Evolutionary conservation across 805 yeast genomes (phyloP).

Genomic region (Yarrowia sp.): DNA sequence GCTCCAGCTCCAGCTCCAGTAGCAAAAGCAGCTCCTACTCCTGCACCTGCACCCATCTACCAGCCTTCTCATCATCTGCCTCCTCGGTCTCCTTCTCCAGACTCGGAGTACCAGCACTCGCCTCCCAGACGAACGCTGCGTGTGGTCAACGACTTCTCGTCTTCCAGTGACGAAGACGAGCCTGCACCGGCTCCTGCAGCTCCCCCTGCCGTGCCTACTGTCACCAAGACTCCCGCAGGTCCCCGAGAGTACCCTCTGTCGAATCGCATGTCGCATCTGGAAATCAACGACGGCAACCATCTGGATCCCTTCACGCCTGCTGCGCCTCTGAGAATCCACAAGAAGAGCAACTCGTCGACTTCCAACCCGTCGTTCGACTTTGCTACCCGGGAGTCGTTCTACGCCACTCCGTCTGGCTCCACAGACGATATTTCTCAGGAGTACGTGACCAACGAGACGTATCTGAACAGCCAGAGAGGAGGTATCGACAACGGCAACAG

Average conservation of each 20-base stretch:
- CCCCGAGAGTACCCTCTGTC: constrained; percentile 28
- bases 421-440: constrained; percentile 22
- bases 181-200: background rate
- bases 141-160: constrained; percentile 33
- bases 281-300: constrained; percentile 18
- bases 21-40: background rate
- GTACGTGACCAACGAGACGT: constrained; percentile 29
- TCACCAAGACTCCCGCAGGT: constrained; percentile 23
- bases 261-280: constrained; percentile 25
- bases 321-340: constrained; percentile 27
- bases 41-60: constrained; percentile 4
- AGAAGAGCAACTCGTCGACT: constrained; percentile 4
- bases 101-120: constrained; percentile 11
- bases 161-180: constrained; percentile 34
- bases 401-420: constrained; percentile 30
- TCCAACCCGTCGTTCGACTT: constrained; percentile 33
- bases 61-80: constrained; percentile 29
- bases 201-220: background rate
- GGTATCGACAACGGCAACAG: background rate
- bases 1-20: background rate
- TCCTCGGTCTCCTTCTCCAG: constrained; percentile 9
- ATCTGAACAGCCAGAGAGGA: constrained; percentile 15
- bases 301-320: constrained; percentile 29
- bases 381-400: constrained; percentile 19
- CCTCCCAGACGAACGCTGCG: constrained; percentile 27